phyloP scores from a whole-genome alignment of 139 green algal genomes.

The Edaphochlamys debaryana region DNA sequence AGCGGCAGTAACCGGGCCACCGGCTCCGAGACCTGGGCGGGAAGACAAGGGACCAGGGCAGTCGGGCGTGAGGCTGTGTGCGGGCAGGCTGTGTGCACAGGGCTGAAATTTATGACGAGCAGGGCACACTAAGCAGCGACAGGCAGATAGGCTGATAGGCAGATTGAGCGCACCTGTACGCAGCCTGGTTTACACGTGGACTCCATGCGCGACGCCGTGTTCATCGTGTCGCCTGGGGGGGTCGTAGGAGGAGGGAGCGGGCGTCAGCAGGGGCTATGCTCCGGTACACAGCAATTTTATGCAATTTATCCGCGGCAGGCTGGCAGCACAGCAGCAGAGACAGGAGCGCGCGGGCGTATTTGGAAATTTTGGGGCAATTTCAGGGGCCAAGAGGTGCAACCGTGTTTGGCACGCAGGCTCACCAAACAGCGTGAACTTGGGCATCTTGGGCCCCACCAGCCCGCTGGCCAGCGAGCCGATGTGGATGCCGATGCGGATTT shows the following conservation, averaged over 20 bases:
- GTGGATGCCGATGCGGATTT: slow-evolving; percentile 64
- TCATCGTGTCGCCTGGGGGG: slow-evolving; percentile 47
- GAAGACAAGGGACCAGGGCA: background rate
- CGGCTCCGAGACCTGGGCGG: slow-evolving; percentile 53
- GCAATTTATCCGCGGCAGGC: too few relatives aligned
- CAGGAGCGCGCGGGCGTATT: too few relatives aligned
- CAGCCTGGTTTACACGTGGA: slow-evolving; percentile 55
- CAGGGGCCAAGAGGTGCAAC: too few relatives aligned
- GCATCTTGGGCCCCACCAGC: slow-evolving; percentile 63
- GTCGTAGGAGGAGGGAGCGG: background rate
- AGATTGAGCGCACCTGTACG: slow-evolving; percentile 53
- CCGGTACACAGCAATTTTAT: too few relatives aligned
- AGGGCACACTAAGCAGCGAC: background rate
- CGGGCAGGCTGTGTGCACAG: too few relatives aligned
- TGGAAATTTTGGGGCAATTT: too few relatives aligned
- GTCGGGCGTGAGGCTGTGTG: too few relatives aligned
- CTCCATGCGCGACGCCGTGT: slow-evolving; percentile 56
- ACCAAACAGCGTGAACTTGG: slow-evolving; percentile 68
- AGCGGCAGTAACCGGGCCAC: slow-evolving; percentile 48
- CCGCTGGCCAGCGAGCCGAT: slow-evolving; percentile 51
- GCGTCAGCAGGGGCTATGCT: too few relatives aligned
- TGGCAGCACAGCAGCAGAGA: too few relatives aligned
- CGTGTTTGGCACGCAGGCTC: too few relatives aligned
- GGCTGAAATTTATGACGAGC: too few relatives aligned
- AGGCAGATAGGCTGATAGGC: too few relatives aligned